A percentile compares a stretch with the other conserved stretches of the same genome.
Evolutionary conservation across 495 filamentous ascomycete genomes (phyloP).

Genomic region (Aspergillus olivimuriae): DNA sequence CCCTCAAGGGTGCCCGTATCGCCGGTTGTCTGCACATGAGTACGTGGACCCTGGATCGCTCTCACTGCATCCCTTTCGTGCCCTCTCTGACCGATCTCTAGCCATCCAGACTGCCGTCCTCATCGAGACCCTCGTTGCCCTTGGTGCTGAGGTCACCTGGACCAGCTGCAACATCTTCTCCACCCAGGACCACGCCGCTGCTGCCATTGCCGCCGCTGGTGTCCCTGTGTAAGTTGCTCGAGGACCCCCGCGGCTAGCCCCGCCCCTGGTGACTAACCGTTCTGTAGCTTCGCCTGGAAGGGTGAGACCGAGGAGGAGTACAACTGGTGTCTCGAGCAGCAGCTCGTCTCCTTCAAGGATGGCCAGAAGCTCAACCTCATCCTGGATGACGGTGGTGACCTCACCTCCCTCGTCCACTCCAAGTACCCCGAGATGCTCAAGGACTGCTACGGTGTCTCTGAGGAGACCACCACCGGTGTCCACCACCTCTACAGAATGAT

Average conservation of each 20-base stretch:
- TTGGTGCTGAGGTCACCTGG: constrained; percentile 98
- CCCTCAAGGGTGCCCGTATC: constrained; percentile 83
- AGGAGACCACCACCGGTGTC: constrained; percentile 99
- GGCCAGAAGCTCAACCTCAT: constrained; percentile 95
- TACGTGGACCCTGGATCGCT: constrained; percentile 30
- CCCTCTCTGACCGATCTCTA: constrained; percentile 24
- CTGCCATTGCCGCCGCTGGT: constrained; percentile 90
- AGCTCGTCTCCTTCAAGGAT: constrained; percentile 93
- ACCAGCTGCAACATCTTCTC: constrained; percentile 97
- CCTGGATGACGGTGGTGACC: constrained; percentile 96
- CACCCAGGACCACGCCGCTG: constrained; percentile 96
- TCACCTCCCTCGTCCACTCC: constrained; percentile 91
- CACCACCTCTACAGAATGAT: constrained; percentile 99
- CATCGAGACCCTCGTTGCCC: constrained; percentile 89
- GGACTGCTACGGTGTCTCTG: constrained; percentile 95
- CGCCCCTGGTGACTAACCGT: not conserved
- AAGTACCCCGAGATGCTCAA: constrained; percentile 98
- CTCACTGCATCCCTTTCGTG: not conserved
- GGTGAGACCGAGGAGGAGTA: constrained; percentile 99
- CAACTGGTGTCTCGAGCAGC: constrained; percentile 98
- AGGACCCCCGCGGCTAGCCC: not conserved
- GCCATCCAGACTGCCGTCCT: constrained; percentile 98
- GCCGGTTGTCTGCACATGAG: constrained; percentile 99
- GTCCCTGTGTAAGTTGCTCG: constrained; percentile 68
- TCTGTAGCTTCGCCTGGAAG: constrained; percentile 87